Base-by-base conservation (phyloP, 1,139 yeast genomes). In the Cylindricascospora bacillispora region DNA sequence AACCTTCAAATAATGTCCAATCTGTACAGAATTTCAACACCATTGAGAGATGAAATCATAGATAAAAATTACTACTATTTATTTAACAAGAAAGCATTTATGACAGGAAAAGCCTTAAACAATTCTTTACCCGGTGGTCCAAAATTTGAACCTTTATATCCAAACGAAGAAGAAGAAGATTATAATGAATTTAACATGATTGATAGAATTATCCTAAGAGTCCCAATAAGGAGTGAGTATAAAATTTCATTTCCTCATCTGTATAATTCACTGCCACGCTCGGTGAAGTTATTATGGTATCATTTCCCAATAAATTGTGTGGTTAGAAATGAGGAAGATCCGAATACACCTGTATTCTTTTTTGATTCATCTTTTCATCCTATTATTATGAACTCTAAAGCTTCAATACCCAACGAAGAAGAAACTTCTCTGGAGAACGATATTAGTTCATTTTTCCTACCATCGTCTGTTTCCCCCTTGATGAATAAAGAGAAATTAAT, bases 51-150 rank as follows among this genome's bases (percentile, higher is more conserved):
- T 34, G 52, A 56, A 19, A 45, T 59, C 3, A 55, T 59, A 7
- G 78, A 74, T 45, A 62, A 68, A 13, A 76, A 77, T 45, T 69
- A 69, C 40, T 66, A 57, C 39, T 78, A 79, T 45, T 56, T 83
- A 24, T 89, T 85, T 52, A 85, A 85, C 43, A 73, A 69, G 35
- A 66, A 76, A 34, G 65, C 94, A 0, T 80, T 89, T 39, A 71
- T 78, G 50, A 85, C 95, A 0, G 93, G 97, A 1, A 89, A 89
- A 47, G 89, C 93, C 5, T 63, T 92, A 35, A 85, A 85, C 47
- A 66, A 76, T 31, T 77, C 93, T 1, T 63, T 89, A 24, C 95
- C 95, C 0, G 95, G 95, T 3, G 99, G 98, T 0, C 98, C 99
- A 4, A 82, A 78, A 48, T 89, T 86, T 54, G 97, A 86, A 54